These are phyloP conservation scores for Trichodelitschia bisporula DNA, from an alignment of 495 filamentous ascomycete species.

Conservation along the genomic window DNA sequence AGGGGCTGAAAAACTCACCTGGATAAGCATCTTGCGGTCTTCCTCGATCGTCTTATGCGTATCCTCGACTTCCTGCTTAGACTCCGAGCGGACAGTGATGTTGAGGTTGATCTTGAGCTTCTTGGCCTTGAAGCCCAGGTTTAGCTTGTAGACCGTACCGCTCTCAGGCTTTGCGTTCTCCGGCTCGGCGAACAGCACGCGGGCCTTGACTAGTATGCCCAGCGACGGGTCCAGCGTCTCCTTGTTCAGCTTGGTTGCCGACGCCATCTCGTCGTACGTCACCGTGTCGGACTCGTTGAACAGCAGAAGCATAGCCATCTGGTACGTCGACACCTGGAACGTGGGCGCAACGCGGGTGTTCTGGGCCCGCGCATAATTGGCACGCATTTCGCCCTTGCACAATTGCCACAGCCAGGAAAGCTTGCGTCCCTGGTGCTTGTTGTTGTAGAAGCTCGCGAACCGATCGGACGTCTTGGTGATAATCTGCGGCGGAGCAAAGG, in stretches of 20 bases:
- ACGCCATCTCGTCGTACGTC: slow-evolving; percentile 65
- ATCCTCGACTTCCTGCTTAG: slow-evolving; percentile 83
- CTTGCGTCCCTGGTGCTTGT: slow-evolving; percentile 91
- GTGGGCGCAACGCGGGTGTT: slow-evolving; percentile 67
- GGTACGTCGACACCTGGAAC: slow-evolving; percentile 92
- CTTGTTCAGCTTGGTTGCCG: slow-evolving; percentile 47
- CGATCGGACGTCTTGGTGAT: slow-evolving; percentile 69
- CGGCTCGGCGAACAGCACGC: slow-evolving; percentile 45
- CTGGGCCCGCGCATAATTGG: slow-evolving; percentile 59
- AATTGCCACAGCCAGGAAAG: slow-evolving; percentile 96
- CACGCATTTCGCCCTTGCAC: slow-evolving; percentile 89
- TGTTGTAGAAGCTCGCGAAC: slow-evolving; percentile 76
- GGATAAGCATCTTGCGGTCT: slow-evolving; percentile 83
- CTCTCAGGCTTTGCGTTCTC: slow-evolving; percentile 52
- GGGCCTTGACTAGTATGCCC: slow-evolving; percentile 68
- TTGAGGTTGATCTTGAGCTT: slow-evolving; percentile 94
- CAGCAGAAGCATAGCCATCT: slow-evolving; percentile 89
- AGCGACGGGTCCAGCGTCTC: slow-evolving; percentile 73
- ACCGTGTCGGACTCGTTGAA: slow-evolving; percentile 78
- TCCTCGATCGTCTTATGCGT: slow-evolving; percentile 99
- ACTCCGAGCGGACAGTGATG: slow-evolving; percentile 77
- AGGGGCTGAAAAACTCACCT: slow-evolving; percentile 35
- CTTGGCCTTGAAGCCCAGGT: slow-evolving; percentile 92
- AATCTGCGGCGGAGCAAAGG: slow-evolving; percentile 64
- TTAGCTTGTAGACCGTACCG: slow-evolving; percentile 52